phyloP scores from a whole-genome alignment of 352 stramenopile genomes.

The Phytophthora idaei region DNA sequence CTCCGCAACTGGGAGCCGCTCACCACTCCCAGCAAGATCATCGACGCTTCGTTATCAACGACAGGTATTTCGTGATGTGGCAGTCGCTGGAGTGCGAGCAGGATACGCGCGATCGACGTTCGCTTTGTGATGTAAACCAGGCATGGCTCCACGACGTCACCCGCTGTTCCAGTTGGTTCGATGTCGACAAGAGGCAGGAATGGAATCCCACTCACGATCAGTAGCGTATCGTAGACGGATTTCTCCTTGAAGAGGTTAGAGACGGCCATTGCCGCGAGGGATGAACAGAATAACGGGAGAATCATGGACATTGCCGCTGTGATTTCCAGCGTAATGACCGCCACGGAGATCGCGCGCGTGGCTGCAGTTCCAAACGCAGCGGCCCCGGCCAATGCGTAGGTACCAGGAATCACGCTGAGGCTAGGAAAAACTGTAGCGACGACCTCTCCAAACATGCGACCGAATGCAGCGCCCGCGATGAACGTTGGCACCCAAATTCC shows the following conservation, averaged over 20 bases:
- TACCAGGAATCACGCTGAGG: constrained; percentile 48
- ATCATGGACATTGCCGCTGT: constrained; percentile 84
- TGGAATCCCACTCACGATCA: constrained; percentile 75
- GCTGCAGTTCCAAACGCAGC: constrained; percentile 71
- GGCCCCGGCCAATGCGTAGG: constrained; percentile 81
- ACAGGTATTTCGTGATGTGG: constrained; percentile 78
- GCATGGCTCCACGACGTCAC: constrained; percentile 74
- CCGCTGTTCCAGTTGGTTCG: constrained; percentile 53
- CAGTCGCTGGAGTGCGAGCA: constrained; percentile 76
- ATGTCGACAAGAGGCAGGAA: constrained; percentile 88
- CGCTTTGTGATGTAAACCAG: constrained; percentile 78
- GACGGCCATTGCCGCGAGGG: constrained; percentile 69
- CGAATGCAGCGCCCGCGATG: constrained; percentile 81
- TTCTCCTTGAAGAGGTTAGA: constrained; percentile 69
- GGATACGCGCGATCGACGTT: constrained; percentile 69
- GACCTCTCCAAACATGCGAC: constrained; percentile 77
- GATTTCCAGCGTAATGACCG: constrained; percentile 89
- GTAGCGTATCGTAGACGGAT: constrained; percentile 86
- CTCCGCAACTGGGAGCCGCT: constrained; percentile 59
- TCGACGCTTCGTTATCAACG: constrained; percentile 67
- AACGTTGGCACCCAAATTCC: constrained; percentile 89
- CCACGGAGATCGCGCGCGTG: constrained; percentile 81
- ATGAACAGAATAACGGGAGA: constrained; percentile 79
- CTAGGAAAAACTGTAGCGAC: constrained; percentile 40
- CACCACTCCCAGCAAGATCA: constrained; percentile 74